These are phyloP conservation scores for Nitzschia sp. DNA, from an alignment of 108 stramenopile genomes.

Conservation along the genomic window DNA sequence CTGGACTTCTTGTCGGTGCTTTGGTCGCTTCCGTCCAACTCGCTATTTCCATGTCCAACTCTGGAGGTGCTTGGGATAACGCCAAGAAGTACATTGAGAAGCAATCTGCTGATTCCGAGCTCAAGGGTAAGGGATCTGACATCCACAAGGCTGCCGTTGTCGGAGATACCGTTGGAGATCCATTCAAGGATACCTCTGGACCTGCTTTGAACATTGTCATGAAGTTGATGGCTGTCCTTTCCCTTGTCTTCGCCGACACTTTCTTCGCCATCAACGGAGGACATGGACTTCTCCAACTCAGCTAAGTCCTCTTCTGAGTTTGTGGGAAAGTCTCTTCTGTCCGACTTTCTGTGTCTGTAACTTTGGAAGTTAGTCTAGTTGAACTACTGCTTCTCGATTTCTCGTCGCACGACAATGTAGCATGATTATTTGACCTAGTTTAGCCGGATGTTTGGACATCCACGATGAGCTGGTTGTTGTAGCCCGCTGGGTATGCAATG, in stretches of 20 bases:
- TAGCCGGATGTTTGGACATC: not conserved
- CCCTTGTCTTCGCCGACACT: slow-evolving; percentile 94
- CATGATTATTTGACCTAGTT: too few relatives aligned
- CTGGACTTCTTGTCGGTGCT: slow-evolving; percentile 92
- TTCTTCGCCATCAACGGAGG: slow-evolving; percentile 91
- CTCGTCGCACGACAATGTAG: too few relatives aligned
- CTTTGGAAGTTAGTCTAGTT: too few relatives aligned
- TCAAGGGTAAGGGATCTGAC: slow-evolving; percentile 90
- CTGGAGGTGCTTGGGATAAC: slow-evolving; percentile 99
- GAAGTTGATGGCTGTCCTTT: slow-evolving; percentile 98
- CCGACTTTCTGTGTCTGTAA: not conserved
- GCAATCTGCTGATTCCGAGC: slow-evolving; percentile 79
- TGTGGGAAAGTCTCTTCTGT: not conserved
- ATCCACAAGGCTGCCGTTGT: slow-evolving; percentile 97
- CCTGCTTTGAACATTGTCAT: slow-evolving; percentile 98
- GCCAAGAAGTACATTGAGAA: slow-evolving; percentile 99
- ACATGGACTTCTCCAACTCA: slow-evolving; percentile 70
- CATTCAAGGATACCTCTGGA: slow-evolving; percentile 97
- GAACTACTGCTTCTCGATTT: too few relatives aligned
- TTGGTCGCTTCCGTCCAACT: slow-evolving; percentile 91
- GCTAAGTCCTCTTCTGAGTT: slow-evolving; percentile 13
- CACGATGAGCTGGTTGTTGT: slow-evolving; percentile 42
- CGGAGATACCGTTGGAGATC: slow-evolving; percentile 98
- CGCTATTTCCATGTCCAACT: slow-evolving; percentile 98
- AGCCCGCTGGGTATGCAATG: slow-evolving; percentile 50